Evolutionary conservation across 495 filamentous ascomycete species (phyloP).

Genomic region (Penicillium subrubescens): DNA sequence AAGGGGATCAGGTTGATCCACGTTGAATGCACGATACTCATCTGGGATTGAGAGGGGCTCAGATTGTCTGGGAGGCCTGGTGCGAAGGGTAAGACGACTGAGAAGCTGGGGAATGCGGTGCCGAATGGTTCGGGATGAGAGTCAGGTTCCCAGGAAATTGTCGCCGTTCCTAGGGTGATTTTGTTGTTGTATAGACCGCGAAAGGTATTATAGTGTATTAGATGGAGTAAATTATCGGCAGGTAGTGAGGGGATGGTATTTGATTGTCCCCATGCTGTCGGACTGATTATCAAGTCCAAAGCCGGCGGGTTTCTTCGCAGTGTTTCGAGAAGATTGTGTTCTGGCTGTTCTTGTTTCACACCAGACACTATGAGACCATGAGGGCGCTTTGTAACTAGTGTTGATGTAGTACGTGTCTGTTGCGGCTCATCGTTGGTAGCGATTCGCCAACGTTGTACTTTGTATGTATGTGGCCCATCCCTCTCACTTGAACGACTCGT

Average conservation of each 20-base stretch:
- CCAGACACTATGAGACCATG: background rate
- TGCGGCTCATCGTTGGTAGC: background rate
- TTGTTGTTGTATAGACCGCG: background rate
- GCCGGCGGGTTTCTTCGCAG: background rate
- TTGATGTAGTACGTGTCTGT: background rate
- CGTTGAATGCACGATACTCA: slow-evolving; percentile 12
- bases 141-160: background rate
- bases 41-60: background rate
- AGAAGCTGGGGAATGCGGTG: background rate
- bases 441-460: background rate
- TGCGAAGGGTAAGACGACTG: background rate
- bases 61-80: background rate
- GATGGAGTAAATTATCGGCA: background rate
- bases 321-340: background rate
- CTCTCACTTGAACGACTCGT: background rate
- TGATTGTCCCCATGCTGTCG: background rate
- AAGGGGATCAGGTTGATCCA: slow-evolving; percentile 28
- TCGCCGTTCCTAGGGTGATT: background rate
- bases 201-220: background rate
- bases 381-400: background rate
- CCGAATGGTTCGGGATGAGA: background rate
- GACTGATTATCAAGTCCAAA: background rate
- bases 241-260: background rate
- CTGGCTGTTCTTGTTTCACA: background rate
- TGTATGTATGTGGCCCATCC: background rate